Evolutionary conservation across 2,329 filamentous ascomycete genomes (phyloP).

Genomic region (Beauveria rudraprayagi): DNA sequence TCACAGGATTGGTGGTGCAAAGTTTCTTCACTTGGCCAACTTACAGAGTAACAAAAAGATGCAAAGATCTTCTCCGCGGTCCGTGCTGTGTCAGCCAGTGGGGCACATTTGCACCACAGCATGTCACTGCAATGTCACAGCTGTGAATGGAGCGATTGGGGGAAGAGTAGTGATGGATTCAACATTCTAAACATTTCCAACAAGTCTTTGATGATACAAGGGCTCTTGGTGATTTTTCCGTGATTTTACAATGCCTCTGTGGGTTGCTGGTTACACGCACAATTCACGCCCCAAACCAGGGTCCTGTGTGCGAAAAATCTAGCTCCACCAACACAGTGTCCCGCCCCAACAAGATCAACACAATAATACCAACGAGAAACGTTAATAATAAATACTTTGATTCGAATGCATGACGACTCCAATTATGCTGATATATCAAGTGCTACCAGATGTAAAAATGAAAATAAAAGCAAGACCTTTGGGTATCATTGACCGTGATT

Average conservation of each 20-base stretch:
- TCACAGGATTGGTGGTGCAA: constrained; percentile 4
- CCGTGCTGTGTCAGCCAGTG: constrained; percentile 9
- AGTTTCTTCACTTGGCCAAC: constrained; percentile 6
- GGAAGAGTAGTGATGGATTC: background rate
- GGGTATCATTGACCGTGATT: constrained; percentile 2
- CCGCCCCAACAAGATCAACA: background rate
- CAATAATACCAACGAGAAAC: background rate
- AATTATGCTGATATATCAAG: background rate
- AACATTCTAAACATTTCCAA: background rate
- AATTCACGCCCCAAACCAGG: background rate
- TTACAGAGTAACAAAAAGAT: background rate
- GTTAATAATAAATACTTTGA: background rate
- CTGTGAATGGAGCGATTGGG: background rate
- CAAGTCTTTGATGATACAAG: background rate
- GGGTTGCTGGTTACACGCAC: background rate
- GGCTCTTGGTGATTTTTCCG: background rate
- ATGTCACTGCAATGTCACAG: constrained; percentile 8
- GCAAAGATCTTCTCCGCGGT: background rate
- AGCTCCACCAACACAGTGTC: background rate
- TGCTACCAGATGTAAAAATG: background rate
- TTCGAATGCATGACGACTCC: background rate
- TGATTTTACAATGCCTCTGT: background rate
- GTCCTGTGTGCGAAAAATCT: background rate
- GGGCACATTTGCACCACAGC: background rate
- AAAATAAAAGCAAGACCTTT: background rate